phyloP scores from a whole-genome alignment of 257 asterid species.

The Avicennia marina region DNA sequence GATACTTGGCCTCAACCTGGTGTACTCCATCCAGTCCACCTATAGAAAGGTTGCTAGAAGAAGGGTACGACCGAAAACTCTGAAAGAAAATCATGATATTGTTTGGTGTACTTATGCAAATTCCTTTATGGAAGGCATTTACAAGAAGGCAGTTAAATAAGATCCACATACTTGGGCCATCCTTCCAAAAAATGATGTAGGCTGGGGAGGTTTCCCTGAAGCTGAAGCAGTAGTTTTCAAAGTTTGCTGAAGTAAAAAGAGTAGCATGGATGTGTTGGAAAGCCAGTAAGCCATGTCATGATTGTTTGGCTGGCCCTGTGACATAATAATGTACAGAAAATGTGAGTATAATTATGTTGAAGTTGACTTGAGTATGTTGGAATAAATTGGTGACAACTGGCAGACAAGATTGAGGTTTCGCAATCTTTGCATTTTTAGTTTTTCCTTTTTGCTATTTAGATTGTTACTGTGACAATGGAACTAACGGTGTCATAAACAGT shows the following conservation, averaged over 20 bases:
- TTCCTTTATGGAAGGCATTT: neutral
- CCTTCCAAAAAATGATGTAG: constrained; percentile 78
- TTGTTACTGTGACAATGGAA: neutral
- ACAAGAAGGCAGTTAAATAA: constrained; percentile 5
- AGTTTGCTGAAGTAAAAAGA: constrained; percentile 73
- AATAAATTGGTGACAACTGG: neutral
- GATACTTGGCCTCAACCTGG: constrained; percentile 78
- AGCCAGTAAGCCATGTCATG: constrained; percentile 77
- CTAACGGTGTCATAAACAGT: neutral
- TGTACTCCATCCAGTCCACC: constrained; percentile 65
- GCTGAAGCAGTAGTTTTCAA: constrained; percentile 38
- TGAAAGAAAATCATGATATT: constrained; percentile 18
- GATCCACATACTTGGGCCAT: constrained; percentile 53
- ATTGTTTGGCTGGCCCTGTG: constrained; percentile 66
- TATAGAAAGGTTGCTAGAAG: constrained; percentile 52
- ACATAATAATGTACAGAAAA: constrained; percentile 11
- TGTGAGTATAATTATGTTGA: constrained; percentile 36
- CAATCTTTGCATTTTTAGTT: neutral
- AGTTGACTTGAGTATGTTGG: constrained; percentile 47
- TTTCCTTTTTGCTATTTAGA: no score
- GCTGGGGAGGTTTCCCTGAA: constrained; percentile 52
- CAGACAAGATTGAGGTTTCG: neutral
- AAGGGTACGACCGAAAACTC: constrained; percentile 68
- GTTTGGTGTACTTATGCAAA: neutral
- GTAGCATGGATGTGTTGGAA: constrained; percentile 66